A percentile compares a stretch with the other conserved stretches of the same genome.
Conservation (phyloP, 768 basidiomycete genomes). For the Amylocystis lapponica region DNA sequence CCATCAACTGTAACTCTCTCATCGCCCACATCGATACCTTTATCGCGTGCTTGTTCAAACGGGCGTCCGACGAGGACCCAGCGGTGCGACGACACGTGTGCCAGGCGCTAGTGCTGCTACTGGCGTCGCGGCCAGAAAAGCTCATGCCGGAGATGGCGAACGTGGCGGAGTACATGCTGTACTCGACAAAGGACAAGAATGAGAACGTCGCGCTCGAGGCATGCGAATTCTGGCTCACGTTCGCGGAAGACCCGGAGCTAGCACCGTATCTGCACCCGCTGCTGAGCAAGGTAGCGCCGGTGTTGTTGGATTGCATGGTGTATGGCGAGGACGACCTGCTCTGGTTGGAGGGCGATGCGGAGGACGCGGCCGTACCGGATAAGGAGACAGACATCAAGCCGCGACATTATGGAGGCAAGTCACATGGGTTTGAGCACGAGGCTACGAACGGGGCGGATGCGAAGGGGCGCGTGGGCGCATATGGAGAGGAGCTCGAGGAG, state of each 20-base stretch:
- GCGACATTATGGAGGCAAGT: slow-evolving; percentile 80
- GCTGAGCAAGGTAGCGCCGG: slow-evolving; percentile 87
- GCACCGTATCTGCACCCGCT: slow-evolving; percentile 80
- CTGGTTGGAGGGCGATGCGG: slow-evolving; percentile 88
- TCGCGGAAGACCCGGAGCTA: slow-evolving; percentile 91
- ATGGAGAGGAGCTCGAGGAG: slow-evolving; percentile 77
- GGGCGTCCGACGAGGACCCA: slow-evolving; percentile 91
- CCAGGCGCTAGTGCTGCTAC: slow-evolving; percentile 87
- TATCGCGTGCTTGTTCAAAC: slow-evolving; percentile 89
- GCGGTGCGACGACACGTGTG: slow-evolving; percentile 94
- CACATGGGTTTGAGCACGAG: slow-evolving; percentile 82
- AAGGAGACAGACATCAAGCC: slow-evolving; percentile 96
- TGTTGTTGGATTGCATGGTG: slow-evolving; percentile 95
- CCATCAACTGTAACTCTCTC: slow-evolving; percentile 80
- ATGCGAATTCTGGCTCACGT: slow-evolving; percentile 99
- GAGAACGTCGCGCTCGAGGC: slow-evolving; percentile 96
- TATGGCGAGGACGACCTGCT: slow-evolving; percentile 96
- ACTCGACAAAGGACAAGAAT: slow-evolving; percentile 96
- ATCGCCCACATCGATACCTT: slow-evolving; percentile 90
- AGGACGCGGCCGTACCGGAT: slow-evolving; percentile 87
- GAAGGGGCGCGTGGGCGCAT: slow-evolving; percentile 44
- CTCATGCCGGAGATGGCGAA: slow-evolving; percentile 93
- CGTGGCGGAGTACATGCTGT: slow-evolving; percentile 98
- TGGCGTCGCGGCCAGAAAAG: slow-evolving; percentile 91
- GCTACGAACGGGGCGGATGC: slow-evolving; percentile 31